Evolutionary conservation across 2,329 filamentous ascomycete genomes (phyloP).

Genomic region (Aspergillus neoniger): DNA sequence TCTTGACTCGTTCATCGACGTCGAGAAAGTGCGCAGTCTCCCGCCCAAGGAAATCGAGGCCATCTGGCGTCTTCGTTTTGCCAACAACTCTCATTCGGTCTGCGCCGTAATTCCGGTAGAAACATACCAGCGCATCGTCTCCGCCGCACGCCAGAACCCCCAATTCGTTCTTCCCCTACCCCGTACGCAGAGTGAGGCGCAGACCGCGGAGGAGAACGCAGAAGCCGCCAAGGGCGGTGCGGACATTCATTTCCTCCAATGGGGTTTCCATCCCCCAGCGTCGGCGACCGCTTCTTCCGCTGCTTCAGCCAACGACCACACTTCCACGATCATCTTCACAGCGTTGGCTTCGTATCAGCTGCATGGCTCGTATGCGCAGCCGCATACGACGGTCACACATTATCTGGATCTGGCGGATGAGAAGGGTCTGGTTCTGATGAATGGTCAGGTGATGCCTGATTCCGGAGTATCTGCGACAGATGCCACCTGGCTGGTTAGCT

Average conservation of each 20-base stretch:
- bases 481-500: conserved; percentile 88
- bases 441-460: conserved; percentile 75
- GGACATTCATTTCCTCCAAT: conserved; percentile 95
- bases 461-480: conserved; percentile 76
- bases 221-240: conserved; percentile 56
- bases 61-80: conserved; percentile 88
- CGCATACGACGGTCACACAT: conserved; percentile 92
- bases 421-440: conserved; percentile 81
- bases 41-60: conserved; percentile 79
- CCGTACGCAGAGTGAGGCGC: conserved; percentile 38
- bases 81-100: conserved; percentile 70
- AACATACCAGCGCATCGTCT: conserved; percentile 73
- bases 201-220: conserved; percentile 26
- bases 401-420: conserved; percentile 75
- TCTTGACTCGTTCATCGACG: conserved; percentile 71
- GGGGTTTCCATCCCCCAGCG: conserved; percentile 76
- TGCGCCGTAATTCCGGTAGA: conserved; percentile 76
- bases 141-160: conserved; percentile 71
- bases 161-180: conserved; percentile 87
- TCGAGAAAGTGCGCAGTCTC: conserved; percentile 72
- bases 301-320: conserved; percentile 54
- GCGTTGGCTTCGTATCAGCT: conserved; percentile 91
- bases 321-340: conserved; percentile 84
- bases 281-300: conserved; percentile 21
- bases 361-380: conserved; percentile 82